Evolutionary conservation across 345 rosid genomes (phyloP), one percentile per base, ranked within the genome.

Genomic region (Aurinia saxatilis): DNA sequence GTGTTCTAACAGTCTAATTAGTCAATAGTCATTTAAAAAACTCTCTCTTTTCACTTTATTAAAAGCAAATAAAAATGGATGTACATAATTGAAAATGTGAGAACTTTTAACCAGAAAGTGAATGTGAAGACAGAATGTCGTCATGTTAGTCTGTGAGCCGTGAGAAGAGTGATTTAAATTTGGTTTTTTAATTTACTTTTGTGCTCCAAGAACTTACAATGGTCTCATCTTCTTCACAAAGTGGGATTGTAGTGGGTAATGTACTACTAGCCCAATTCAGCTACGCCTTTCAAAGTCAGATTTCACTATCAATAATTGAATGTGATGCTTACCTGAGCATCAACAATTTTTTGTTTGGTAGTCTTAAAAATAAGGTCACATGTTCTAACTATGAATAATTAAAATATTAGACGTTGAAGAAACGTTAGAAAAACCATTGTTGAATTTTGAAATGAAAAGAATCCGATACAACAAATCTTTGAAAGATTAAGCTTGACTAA

Each of bases 101-200:
- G 10, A 30, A 54, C 42, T 61, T 69, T 46, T 35, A 34, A 47
- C 42, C 5, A 30, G 74, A 70, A 70, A 70, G 74, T 30, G 40
- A 53, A 52, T 47, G 57, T 70, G 74, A 61, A 62, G 63, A 70
- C 68, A 70, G 35, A 62, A 47, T 70, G 74, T 70, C 74, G 68
- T 29, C 74, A 63, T 62, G 7, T 23, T 18, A 54, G 21, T 46
- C 3, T 21, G 34, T 53, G 67, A 18, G 13, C 37, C 36, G 68
- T 62, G 50, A 54, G 25, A 47, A 45, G 34, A 61, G 44, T 53
- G 36, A 1, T 29, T 61, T 61, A 45, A n/a, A 5, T 62, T 70
- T 54, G 8, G 10, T 10, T 18, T 47, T 46, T 45, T 21, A 2
- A n/a, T 61, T 18, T 46, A 54, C 37, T 46, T 70, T 70, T 61